These are phyloP conservation scores for Hymenoscyphus occultus DNA, from an alignment of 2,329 filamentous ascomycete genomes.

Conservation along the genomic window DNA sequence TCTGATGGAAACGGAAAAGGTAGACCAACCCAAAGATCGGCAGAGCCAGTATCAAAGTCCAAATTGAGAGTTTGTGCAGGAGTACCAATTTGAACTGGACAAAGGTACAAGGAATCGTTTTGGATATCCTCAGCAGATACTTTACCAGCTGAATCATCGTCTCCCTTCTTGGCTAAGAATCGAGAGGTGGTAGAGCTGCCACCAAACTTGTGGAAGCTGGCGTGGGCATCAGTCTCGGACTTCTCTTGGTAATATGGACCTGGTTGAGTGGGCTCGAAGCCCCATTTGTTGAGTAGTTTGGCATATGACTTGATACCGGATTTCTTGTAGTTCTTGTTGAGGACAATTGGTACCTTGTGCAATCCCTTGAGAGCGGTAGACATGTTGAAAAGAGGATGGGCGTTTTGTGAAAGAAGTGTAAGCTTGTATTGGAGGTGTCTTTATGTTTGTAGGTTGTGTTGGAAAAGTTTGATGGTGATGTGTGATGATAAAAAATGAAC, in stretches of 20 bases:
- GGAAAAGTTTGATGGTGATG: not conserved
- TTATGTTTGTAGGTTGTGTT: not conserved
- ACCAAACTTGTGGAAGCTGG: slow-evolving; percentile 46
- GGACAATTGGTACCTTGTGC: slow-evolving; percentile 48
- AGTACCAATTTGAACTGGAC: slow-evolving; percentile 61
- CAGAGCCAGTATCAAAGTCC: slow-evolving; percentile 69
- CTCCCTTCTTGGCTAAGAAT: slow-evolving; percentile 47
- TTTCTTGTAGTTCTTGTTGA: slow-evolving; percentile 57
- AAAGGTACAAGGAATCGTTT: slow-evolving; percentile 65
- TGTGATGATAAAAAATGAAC: not conserved
- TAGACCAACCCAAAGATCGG: slow-evolving; percentile 62
- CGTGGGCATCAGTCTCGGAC: slow-evolving; percentile 37
- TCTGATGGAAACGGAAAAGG: not conserved
- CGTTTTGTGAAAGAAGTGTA: not conserved
- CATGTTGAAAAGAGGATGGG: not conserved
- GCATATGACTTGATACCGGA: slow-evolving; percentile 63
- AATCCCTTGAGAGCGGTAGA: slow-evolving; percentile 30
- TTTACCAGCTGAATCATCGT: slow-evolving; percentile 40
- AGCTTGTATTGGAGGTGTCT: not conserved
- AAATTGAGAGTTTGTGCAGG: slow-evolving; percentile 59
- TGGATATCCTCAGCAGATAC: slow-evolving; percentile 62
- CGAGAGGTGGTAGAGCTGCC: slow-evolving; percentile 47
- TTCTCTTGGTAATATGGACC: slow-evolving; percentile 58
- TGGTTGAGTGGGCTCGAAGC: slow-evolving; percentile 58
- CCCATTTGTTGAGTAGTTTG: slow-evolving; percentile 58